These are phyloP conservation scores for Fagus sylvatica DNA, from an alignment of 306 rosid species.

Conservation along the genomic window DNA sequence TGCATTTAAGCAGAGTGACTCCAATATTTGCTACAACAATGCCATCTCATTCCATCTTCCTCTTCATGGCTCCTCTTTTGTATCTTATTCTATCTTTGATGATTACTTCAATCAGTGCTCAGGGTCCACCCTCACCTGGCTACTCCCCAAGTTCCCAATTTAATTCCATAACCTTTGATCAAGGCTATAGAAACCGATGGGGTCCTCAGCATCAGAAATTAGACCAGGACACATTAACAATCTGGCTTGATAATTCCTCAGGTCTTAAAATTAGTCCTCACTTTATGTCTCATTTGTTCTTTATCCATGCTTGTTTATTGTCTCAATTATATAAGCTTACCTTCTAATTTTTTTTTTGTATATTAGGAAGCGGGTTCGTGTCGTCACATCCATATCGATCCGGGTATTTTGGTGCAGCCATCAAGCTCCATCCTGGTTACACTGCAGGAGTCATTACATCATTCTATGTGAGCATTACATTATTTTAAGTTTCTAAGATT, in stretches of 20 bases:
- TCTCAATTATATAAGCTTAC: background rate
- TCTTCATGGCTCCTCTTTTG: conserved; percentile 45
- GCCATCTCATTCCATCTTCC: conserved; percentile 29
- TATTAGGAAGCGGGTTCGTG: conserved; percentile 87
- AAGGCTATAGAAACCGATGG: conserved; percentile 70
- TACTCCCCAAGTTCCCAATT: conserved; percentile 64
- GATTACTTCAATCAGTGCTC: conserved; percentile 40
- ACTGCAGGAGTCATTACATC: conserved; percentile 89
- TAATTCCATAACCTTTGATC: conserved; percentile 49
- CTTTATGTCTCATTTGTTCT: background rate
- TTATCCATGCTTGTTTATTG: background rate
- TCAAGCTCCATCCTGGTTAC: conserved; percentile 81
- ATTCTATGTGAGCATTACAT: conserved; percentile 58
- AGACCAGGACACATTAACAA: conserved; percentile 54
- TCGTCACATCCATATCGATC: conserved; percentile 58
- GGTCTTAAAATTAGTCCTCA: conserved; percentile 41
- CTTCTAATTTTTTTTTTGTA: conserved; percentile 2
- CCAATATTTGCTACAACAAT: conserved; percentile 33
- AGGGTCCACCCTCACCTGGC: conserved; percentile 82
- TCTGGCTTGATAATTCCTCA: conserved; percentile 74
- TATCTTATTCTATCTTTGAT: conserved; percentile 29
- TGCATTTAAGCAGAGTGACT: conserved; percentile 41
- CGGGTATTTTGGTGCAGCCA: conserved; percentile 79
- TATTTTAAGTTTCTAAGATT: conserved; percentile 3
- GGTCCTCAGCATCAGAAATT: conserved; percentile 75